Evolutionary conservation across 257 asterid genomes (phyloP), one percentile per base, ranked within the genome.

Genomic region (Fraxinus excelsior): DNA sequence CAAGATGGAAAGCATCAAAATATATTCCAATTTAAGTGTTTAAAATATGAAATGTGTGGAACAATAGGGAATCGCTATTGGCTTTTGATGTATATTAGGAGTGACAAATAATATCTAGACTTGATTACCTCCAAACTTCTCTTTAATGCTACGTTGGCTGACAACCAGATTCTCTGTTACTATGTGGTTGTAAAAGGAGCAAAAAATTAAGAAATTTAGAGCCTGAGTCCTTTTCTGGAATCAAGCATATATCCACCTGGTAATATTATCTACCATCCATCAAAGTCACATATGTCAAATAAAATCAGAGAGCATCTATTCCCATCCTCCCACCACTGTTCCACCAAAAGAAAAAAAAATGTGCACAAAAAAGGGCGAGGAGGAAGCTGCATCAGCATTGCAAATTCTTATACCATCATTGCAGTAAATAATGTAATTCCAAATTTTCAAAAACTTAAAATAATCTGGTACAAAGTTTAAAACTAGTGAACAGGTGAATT

Each of bases 21-120:
- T 70, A 75, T 60, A 56, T 65, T 37, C 77, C 66, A 40, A 67
- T 29, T 21, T 70, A 83, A 71, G 83, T 25, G 32, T 62, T 25
- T 19, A 62, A 62, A 62, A 21, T 12, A 9, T 62, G 2, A 1
- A 23, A 10, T 60, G 9, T 3, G 16, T 60, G 67, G 29, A 51
- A 51, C 25, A 51, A 1, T 51, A 51, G 62, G 21, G 25, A 7
- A 51, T 51, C 62, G n/a, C 62, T 51, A 19, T 19, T 5, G 62
- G 25, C 25, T 51, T 51, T 51, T 51, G 62, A 51, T 2, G 62
- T 16, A 49, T 4, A 51, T 18, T 51, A 51, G 62, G 23, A 12
- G 19, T 44, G 62, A 23, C 67, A 23, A 60, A 60, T 29, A 23
- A 60, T 60, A 25, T 29, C 67, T 60, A 60, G 34, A 21, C 18